These are phyloP conservation scores for Penicillium nordicum DNA, from an alignment of 2,329 filamentous ascomycete genomes.

Conservation along the genomic window DNA sequence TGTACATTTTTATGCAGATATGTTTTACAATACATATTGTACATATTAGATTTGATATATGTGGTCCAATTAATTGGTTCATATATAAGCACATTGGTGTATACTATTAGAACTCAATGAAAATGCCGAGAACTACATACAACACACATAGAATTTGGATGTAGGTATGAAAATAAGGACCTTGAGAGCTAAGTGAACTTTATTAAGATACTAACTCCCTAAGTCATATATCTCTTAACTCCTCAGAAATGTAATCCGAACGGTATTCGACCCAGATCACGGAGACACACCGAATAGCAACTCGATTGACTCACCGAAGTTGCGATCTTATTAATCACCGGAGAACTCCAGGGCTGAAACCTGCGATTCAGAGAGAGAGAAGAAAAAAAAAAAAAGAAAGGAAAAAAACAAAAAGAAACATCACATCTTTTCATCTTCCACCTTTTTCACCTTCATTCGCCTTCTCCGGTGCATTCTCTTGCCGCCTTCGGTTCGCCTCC, in stretches of 20 bases:
- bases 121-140: not conserved
- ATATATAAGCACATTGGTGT: not conserved
- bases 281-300: slow-evolving; percentile 2
- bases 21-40: not conserved
- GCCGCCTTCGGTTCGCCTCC: slow-evolving; percentile 16
- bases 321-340: slow-evolving; percentile 16
- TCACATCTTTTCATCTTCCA: not conserved
- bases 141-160: not conserved
- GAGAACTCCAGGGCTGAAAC: not conserved
- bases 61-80: not conserved
- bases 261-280: not conserved
- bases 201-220: not conserved
- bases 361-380: not conserved
- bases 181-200: not conserved
- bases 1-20: not conserved
- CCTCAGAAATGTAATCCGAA: not conserved
- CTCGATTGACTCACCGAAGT: slow-evolving; percentile 25
- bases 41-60: not conserved
- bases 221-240: not conserved
- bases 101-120: not conserved
- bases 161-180: not conserved
- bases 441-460: not conserved
- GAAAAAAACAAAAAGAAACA: not conserved
- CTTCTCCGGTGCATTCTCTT: slow-evolving; percentile 8
- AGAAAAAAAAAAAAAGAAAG: too few relatives aligned